These are phyloP conservation scores for Colletotrichum sp. DNA, from an alignment of 2,329 filamentous ascomycete species.

Conservation along the genomic window DNA sequence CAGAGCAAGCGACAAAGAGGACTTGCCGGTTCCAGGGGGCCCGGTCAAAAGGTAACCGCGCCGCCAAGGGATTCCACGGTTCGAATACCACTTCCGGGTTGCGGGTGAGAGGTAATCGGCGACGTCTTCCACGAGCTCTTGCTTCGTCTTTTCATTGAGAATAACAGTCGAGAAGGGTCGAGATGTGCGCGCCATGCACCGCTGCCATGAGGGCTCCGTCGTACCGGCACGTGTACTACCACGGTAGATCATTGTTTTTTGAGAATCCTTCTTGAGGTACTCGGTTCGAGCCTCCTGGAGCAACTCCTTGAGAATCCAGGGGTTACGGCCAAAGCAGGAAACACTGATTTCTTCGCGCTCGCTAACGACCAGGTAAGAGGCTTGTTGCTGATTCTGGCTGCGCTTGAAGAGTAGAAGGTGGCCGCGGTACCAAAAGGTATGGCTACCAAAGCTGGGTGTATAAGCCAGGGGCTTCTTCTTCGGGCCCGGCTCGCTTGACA, in stretches of 20 bases:
- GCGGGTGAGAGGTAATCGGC: constrained; percentile 66
- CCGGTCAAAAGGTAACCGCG: constrained; percentile 84
- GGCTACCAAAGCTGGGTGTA: constrained; percentile 70
- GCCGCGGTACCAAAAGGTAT: constrained; percentile 72
- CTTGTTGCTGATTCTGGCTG: constrained; percentile 49
- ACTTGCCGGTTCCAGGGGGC: constrained; percentile 82
- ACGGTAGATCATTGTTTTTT: constrained; percentile 70
- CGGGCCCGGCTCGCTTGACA: constrained; percentile 17
- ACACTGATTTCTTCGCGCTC: constrained; percentile 65
- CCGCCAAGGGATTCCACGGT: constrained; percentile 84
- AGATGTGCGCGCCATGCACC: constrained; percentile 64
- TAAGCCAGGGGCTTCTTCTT: constrained; percentile 61
- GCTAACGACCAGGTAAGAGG: constrained; percentile 43
- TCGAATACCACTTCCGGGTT: constrained; percentile 79
- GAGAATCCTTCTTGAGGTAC: constrained; percentile 62
- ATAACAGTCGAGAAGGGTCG: constrained; percentile 71
- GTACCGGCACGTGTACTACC: constrained; percentile 49
- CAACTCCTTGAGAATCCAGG: constrained; percentile 65
- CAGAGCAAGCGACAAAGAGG: constrained; percentile 71
- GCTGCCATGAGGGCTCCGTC: constrained; percentile 60
- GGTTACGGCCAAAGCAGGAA: constrained; percentile 66
- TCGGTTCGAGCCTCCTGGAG: constrained; percentile 61
- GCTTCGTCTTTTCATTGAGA: constrained; percentile 64
- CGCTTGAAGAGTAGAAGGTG: constrained; percentile 64
- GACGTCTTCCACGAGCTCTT: constrained; percentile 64